Conservation (phyloP, 495 filamentous ascomycete species). For the Astrothelium macrocarpum region DNA sequence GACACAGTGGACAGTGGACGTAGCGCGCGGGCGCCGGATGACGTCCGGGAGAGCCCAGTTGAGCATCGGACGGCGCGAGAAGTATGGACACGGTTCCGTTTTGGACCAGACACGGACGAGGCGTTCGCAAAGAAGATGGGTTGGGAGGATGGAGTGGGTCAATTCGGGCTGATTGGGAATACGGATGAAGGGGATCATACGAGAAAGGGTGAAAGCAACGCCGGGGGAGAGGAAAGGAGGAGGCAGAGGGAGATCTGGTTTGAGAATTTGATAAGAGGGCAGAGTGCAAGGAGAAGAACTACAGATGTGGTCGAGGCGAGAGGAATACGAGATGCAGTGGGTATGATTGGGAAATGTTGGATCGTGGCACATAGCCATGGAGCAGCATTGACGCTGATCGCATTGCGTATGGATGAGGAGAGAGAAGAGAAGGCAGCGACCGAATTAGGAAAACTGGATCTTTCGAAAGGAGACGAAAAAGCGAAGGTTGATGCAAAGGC, state of each 20-base stretch:
- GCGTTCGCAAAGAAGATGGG: background rate
- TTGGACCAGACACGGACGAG: background rate
- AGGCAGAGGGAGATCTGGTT: background rate
- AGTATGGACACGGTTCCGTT: background rate
- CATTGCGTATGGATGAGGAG: background rate
- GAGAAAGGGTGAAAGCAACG: background rate
- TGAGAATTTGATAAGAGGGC: background rate
- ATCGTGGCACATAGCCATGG: conserved; percentile 4
- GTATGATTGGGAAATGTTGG: conserved; percentile 4
- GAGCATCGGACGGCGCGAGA: background rate
- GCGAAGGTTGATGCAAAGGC: background rate
- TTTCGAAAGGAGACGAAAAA: background rate
- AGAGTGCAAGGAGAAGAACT: background rate
- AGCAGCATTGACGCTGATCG: background rate
- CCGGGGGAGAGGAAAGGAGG: background rate
- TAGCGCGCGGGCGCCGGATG: background rate
- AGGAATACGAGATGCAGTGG: background rate
- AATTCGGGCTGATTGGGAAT: background rate
- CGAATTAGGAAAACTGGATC: background rate
- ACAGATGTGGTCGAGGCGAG: conserved; percentile 3
- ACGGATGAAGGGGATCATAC: background rate
- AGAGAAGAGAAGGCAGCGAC: background rate
- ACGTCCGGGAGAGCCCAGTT: background rate
- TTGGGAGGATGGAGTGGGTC: background rate
- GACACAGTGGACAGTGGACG: background rate